These are phyloP conservation scores for Cercospora sp. DNA, from an alignment of 2,329 filamentous ascomycete species.

Conservation along the genomic window DNA sequence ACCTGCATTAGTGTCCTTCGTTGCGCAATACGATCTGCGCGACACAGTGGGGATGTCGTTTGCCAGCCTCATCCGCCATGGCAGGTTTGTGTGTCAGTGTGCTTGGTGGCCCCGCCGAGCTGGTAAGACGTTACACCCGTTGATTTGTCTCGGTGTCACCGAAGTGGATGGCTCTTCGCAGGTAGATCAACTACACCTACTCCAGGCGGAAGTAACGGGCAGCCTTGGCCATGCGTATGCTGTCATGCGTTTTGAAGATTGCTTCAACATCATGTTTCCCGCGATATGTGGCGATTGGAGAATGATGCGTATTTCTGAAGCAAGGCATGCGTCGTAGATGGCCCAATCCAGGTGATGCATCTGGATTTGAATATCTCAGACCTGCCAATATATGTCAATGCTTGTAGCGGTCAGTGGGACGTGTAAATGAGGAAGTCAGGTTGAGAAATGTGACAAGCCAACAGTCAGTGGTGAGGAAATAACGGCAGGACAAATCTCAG, in stretches of 20 bases:
- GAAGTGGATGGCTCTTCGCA: slow-evolving; percentile 21
- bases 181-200: slow-evolving; percentile 1
- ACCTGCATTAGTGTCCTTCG: slow-evolving; percentile 34
- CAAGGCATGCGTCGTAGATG: not conserved
- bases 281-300: slow-evolving; percentile 12
- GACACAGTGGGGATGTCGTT: slow-evolving; percentile 23
- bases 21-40: slow-evolving; percentile 33
- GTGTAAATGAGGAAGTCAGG: slow-evolving; percentile 8
- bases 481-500: slow-evolving; percentile 17
- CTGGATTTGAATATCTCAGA: not conserved
- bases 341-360: not conserved
- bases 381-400: slow-evolving; percentile 4
- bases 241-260: not conserved
- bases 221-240: not conserved
- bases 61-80: slow-evolving; percentile 27
- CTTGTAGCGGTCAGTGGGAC: slow-evolving; percentile 20
- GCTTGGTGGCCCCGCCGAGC: slow-evolving; percentile 28
- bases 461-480: slow-evolving; percentile 20
- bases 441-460: slow-evolving; percentile 22
- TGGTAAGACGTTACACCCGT: slow-evolving; percentile 33
- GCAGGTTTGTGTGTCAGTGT: slow-evolving; percentile 21
- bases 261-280: not conserved
- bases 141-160: slow-evolving; percentile 24
- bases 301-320: slow-evolving; percentile 4
- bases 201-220: not conserved